These are phyloP conservation scores for Phytophthora boehmeriae DNA, from an alignment of 352 stramenopile genomes.

Conservation along the genomic window DNA sequence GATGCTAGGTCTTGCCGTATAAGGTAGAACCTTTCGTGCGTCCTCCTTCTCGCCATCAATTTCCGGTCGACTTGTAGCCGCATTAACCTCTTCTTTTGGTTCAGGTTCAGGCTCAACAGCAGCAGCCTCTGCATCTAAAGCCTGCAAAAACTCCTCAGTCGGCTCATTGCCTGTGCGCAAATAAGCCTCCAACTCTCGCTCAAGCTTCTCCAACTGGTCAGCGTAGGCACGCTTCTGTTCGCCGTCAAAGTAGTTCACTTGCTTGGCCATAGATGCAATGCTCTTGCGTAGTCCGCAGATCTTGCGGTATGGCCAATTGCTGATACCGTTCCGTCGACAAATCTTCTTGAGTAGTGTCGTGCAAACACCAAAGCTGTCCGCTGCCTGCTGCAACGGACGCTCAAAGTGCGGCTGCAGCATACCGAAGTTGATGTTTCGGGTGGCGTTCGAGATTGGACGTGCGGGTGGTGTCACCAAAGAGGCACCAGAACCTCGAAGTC, in stretches of 20 bases:
- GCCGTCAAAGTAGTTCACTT: conserved; percentile 67
- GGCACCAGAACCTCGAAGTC: not conserved
- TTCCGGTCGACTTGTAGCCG: not conserved
- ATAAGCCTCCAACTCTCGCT: conserved; percentile 50
- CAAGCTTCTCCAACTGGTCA: conserved; percentile 47
- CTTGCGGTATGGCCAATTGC: conserved; percentile 64
- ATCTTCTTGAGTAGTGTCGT: conserved; percentile 78
- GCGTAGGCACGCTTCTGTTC: conserved; percentile 58
- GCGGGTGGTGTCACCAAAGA: conserved; percentile 7
- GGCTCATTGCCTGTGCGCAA: conserved; percentile 51
- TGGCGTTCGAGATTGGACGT: conserved; percentile 51
- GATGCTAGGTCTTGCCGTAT: conserved; percentile 29
- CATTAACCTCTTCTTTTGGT: not conserved
- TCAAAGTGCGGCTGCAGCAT: conserved; percentile 71
- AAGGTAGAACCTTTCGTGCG: conserved; percentile 6
- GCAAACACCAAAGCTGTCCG: conserved; percentile 62
- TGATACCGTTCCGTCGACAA: conserved; percentile 64
- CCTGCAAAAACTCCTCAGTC: conserved; percentile 29
- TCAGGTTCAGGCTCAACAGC: not conserved
- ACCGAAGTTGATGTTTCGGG: conserved; percentile 52
- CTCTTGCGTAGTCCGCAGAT: conserved; percentile 63
- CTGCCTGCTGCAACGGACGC: conserved; percentile 54
- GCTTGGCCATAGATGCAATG: conserved; percentile 65
- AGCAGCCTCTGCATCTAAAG: conserved; percentile 21
- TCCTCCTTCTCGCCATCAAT: conserved; percentile 28